Percentiles rank a stretch among this genome's conserved stretches.
These are phyloP conservation scores for Poterioochromonas sp. DNA, from an alignment of 352 stramenopile genomes.

Conservation along the genomic window DNA sequence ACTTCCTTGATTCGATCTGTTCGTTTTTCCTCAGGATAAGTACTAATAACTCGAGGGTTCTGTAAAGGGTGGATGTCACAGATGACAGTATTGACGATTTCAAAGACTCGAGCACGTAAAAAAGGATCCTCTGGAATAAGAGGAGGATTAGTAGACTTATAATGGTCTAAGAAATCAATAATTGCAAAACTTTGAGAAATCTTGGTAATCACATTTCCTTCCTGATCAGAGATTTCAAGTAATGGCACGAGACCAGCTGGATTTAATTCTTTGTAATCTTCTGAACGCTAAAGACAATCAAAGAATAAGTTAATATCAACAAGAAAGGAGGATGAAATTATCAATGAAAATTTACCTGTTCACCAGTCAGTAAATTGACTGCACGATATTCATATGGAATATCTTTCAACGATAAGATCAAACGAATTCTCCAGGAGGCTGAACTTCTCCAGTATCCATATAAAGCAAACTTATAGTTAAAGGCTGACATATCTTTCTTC, in stretches of 20 bases:
- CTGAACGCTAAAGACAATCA: not conserved
- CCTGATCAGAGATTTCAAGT: constrained; percentile 27
- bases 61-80: constrained; percentile 33
- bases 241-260: constrained; percentile 11
- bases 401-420: constrained; percentile 10
- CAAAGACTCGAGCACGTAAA: constrained; percentile 16
- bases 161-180: constrained; percentile 34
- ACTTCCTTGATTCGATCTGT: no score
- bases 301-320: no score
- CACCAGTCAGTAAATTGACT: constrained; percentile 23
- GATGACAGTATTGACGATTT: constrained; percentile 29
- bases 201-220: no score
- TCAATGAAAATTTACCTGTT: no score
- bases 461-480: not conserved
- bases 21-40: no score
- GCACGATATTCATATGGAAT: constrained; percentile 30
- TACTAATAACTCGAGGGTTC: no score
- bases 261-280: constrained; percentile 25
- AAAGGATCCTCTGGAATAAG: not conserved
- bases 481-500: no score
- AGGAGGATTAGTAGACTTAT: not conserved
- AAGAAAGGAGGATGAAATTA: no score
- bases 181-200: constrained; percentile 29
- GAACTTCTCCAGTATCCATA: constrained; percentile 31
- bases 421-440: constrained; percentile 15